Evolutionary conservation across 495 filamentous ascomycete genomes (phyloP), one percentile per base, ranked within the genome.

Genomic region (Corynascus novoguineensis): DNA sequence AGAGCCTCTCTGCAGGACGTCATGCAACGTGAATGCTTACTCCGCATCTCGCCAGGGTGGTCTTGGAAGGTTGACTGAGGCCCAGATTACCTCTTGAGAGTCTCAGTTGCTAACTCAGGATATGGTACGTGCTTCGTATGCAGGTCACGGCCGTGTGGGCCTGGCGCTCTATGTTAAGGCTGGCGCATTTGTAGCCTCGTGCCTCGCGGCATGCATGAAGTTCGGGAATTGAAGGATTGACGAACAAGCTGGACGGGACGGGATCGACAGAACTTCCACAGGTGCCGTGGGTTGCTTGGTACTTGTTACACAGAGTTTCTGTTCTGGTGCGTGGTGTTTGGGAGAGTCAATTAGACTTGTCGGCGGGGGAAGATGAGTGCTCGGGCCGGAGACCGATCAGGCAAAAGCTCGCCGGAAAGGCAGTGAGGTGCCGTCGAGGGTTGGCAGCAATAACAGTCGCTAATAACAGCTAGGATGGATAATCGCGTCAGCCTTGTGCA

Each of bases 191-290:
- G 46, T 29, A 29, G 8, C 46, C 28, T 27, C 46, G 34, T 3
- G 21, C 15, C 19, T 21, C 29, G 31, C 8, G 17, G 7, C 29
- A 5, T 14, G 47, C 47, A 50, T 50, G 25, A 50, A 37, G 11
- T 6, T 6, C 25, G 11, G 19, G 19, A 35, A 25, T 34, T 48
- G 28, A 35, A 50, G 47, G 47, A 32, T 50, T 21, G 21, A 24
- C 47, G 47, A 50, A 29, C 29, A 50, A 50, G 47, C 37, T 14
- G 47, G 47, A 37, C 47, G 29, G 47, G 29, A 50, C 25, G 47
- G 21, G 47, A 37, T 50, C 47, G 47, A 37, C 31, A 37, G 19
- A 32, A 32, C 31, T 35, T 6, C 37, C 24, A 28, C 1, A 47
- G 17, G 44, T 27, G 24, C 14, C 2, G 25, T 17, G 24, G 24